phyloP scores from a whole-genome alignment of 257 asterid species.

The Gynochthodes officinalis region DNA sequence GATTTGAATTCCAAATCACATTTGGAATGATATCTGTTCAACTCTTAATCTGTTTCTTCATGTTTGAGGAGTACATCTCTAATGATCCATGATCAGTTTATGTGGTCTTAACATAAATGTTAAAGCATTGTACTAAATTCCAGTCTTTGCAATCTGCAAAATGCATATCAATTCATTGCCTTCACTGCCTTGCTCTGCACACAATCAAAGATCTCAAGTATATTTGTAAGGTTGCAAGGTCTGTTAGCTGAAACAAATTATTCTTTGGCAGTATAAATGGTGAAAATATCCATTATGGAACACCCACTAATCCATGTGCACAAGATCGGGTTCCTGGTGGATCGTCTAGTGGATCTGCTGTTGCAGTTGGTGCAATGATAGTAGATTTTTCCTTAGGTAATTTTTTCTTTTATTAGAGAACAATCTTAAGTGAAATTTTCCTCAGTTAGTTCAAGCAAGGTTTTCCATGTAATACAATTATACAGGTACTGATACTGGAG shows the following conservation, averaged over 20 bases:
- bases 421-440: background rate
- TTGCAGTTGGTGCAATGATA: slow-evolving; percentile 69
- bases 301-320: slow-evolving; percentile 80
- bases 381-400: slow-evolving; percentile 83
- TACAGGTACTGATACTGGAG: slow-evolving; percentile 94
- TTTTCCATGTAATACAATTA: slow-evolving; percentile 7
- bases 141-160: background rate
- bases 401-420: background rate
- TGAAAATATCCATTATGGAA: slow-evolving; percentile 78
- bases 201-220: background rate
- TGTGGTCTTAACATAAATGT: background rate
- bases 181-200: background rate
- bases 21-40: background rate
- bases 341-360: slow-evolving; percentile 97
- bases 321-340: slow-evolving; percentile 93
- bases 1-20: background rate
- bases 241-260: slow-evolving; percentile 4
- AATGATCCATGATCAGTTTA: background rate
- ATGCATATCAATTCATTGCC: background rate
- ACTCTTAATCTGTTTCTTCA: background rate
- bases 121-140: background rate
- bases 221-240: background rate
- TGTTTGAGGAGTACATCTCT: background rate
- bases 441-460: slow-evolving; percentile 4
- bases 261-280: slow-evolving; percentile 75